These are phyloP conservation scores for Hypoxylon sp. DNA, from an alignment of 2,329 filamentous ascomycete species.

Conservation along the genomic window DNA sequence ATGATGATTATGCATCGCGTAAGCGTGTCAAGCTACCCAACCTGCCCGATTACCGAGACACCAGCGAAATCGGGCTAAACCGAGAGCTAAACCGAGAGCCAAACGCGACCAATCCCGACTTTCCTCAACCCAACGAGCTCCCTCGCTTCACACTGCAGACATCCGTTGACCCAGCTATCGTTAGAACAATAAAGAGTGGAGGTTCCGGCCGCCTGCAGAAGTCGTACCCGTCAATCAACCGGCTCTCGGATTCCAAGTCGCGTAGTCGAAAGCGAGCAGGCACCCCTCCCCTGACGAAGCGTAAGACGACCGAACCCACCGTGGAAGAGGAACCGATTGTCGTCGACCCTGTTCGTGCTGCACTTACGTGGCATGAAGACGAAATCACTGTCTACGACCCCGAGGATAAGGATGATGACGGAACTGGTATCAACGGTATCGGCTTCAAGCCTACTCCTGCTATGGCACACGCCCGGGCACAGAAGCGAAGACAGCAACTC, in stretches of 20 bases:
- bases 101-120: slow-evolving; percentile 29
- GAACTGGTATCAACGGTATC: slow-evolving; percentile 76
- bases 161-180: slow-evolving; percentile 46
- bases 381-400: slow-evolving; percentile 78
- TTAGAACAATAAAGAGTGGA: slow-evolving; percentile 35
- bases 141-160: slow-evolving; percentile 42
- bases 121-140: slow-evolving; percentile 38
- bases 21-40: slow-evolving; percentile 59
- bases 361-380: slow-evolving; percentile 76
- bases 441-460: slow-evolving; percentile 76
- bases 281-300: slow-evolving; percentile 51
- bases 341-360: slow-evolving; percentile 69
- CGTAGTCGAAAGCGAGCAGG: slow-evolving; percentile 51
- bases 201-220: slow-evolving; percentile 51
- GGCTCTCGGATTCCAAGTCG: slow-evolving; percentile 58
- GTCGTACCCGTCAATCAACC: slow-evolving; percentile 59
- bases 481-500: slow-evolving; percentile 73
- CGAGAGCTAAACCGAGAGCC: slow-evolving; percentile 38
- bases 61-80: slow-evolving; percentile 21
- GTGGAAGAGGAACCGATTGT: slow-evolving; percentile 57
- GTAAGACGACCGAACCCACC: slow-evolving; percentile 44
- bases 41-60: slow-evolving; percentile 34
- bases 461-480: slow-evolving; percentile 69
- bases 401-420: slow-evolving; percentile 76
- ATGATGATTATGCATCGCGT: slow-evolving; percentile 52